Base-by-base conservation (phyloP, 805 yeast species). In the Metschnikowia bowlesiae region DNA sequence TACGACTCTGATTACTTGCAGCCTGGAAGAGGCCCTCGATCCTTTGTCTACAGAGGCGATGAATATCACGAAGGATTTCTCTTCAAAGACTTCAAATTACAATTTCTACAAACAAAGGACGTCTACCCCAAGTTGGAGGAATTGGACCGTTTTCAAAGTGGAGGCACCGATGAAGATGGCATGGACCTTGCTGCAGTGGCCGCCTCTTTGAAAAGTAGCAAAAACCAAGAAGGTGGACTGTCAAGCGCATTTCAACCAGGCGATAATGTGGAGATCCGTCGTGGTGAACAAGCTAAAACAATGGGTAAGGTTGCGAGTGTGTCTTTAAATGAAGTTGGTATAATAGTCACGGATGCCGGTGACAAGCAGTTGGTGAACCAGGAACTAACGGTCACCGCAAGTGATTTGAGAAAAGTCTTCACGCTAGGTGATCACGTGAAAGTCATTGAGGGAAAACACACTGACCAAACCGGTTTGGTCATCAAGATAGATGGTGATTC, bases 381-480 rank as follows among this genome's bases (percentile, higher is more conserved):
- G 56, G 74, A 76, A 58, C 76, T 91, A 56, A 96, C 94, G 52
- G 85, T 91, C 46, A 97, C 97, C 33, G 79, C 85, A 3, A 78
- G 80, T 40, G 84, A 89, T 54, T 75, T 94, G 62, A 82, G 97
- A 64, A 94, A 94, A 66, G 82, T 87, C 48, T 92, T 92, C 68
- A 70, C 79, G 47, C 83, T 89, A 39, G 99, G 99, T 76, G 98
- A 92, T 67, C 97, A 94, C 66, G 96, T 94, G 22, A 84, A 96
- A 51, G 94, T 92, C 32, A 80, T 87, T 36, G 88, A 84, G 63
- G 99, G 99, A 64, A 89, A 87, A 62, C 96, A 89, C 67, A 76
- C 83, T 47, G 97, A 92, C 62, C 97, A 91, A 63, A 89, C 97
- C 34, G 99, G 99, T 71, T 78, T 94, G 71, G 96, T 94, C 46